Conservation (phyloP, 257 asterid species). For the Linderniella brevidens region DNA sequence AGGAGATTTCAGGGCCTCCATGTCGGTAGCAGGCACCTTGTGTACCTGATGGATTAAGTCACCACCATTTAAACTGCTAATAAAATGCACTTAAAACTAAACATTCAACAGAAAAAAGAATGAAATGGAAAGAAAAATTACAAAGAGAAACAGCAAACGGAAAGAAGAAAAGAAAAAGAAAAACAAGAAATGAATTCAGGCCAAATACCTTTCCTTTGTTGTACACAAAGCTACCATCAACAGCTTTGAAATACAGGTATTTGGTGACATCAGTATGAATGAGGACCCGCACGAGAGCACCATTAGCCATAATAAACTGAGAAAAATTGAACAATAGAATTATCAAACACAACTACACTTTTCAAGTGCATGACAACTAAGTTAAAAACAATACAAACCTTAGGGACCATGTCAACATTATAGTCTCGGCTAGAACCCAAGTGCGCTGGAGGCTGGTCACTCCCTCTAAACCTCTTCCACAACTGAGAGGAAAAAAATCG, state of each 20-base stretch:
- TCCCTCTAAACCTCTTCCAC: slow-evolving; percentile 89
- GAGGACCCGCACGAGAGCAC: slow-evolving; percentile 83
- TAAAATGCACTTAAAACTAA: too few species aligned
- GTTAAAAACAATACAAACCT: slow-evolving; percentile 28
- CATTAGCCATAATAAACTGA: slow-evolving; percentile 98
- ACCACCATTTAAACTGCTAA: slow-evolving; percentile 3
- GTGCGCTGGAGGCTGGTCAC: slow-evolving; percentile 70
- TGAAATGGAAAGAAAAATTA: background rate
- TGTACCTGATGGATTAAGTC: slow-evolving; percentile 41
- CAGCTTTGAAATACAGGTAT: slow-evolving; percentile 85
- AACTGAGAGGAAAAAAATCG: slow-evolving; percentile 20
- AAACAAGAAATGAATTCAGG: background rate
- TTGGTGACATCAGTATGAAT: slow-evolving; percentile 92
- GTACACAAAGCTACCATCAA: slow-evolving; percentile 92
- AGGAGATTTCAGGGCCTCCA: slow-evolving; percentile 97
- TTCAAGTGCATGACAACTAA: slow-evolving; percentile 4
- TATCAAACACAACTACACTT: slow-evolving; percentile 5
- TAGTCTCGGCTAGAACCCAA: slow-evolving; percentile 91
- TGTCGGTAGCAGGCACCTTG: slow-evolving; percentile 89
- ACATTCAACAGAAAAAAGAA: background rate
- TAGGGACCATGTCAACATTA: slow-evolving; percentile 94
- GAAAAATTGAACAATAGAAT: slow-evolving; percentile 4
- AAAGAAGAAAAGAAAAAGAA: background rate
- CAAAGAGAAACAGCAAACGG: background rate
- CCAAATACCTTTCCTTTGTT: slow-evolving; percentile 67